Conservation (phyloP, 2,329 filamentous ascomycete species). For the Apiospora malaysiana region DNA sequence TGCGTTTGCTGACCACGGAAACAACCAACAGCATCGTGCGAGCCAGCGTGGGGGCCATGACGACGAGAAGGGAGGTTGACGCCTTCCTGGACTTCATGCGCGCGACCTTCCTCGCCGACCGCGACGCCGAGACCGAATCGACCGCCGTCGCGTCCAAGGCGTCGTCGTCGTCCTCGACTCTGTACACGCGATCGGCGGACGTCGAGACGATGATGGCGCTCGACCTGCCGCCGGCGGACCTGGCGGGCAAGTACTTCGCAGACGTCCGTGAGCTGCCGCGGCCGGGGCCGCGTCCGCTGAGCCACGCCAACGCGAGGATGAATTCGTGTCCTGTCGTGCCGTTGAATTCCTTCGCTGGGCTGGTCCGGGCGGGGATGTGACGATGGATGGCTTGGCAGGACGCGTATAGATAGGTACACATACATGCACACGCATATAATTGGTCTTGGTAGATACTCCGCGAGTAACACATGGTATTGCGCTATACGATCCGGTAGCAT, state of each 20-base stretch:
- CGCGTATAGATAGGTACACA: not conserved
- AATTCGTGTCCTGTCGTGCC: not conserved
- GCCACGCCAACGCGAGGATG: not conserved
- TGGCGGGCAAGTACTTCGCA: constrained; percentile 7
- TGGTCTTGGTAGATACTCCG: too few species aligned
- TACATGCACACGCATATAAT: not conserved
- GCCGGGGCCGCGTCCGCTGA: constrained; percentile 9
- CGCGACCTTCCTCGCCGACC: constrained; percentile 40
- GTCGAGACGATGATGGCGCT: not conserved
- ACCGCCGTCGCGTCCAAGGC: not conserved
- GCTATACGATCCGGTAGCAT: not conserved
- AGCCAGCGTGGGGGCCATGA: constrained; percentile 67
- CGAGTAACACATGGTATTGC: not conserved
- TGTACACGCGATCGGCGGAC: not conserved
- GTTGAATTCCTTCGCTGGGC: not conserved
- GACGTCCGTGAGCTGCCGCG: constrained; percentile 27
- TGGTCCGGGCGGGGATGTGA: not conserved
- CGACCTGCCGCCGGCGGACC: constrained; percentile 2
- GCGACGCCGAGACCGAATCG: not conserved
- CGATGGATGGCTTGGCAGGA: not conserved
- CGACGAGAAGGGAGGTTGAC: constrained; percentile 59
- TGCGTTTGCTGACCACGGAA: not conserved
- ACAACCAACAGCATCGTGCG: constrained; percentile 56
- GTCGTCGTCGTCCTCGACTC: not conserved
- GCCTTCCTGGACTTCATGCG: constrained; percentile 53